Evolutionary conservation across 2,329 filamentous ascomycete genomes (phyloP).

Genomic region (Aspergillus hortae): DNA sequence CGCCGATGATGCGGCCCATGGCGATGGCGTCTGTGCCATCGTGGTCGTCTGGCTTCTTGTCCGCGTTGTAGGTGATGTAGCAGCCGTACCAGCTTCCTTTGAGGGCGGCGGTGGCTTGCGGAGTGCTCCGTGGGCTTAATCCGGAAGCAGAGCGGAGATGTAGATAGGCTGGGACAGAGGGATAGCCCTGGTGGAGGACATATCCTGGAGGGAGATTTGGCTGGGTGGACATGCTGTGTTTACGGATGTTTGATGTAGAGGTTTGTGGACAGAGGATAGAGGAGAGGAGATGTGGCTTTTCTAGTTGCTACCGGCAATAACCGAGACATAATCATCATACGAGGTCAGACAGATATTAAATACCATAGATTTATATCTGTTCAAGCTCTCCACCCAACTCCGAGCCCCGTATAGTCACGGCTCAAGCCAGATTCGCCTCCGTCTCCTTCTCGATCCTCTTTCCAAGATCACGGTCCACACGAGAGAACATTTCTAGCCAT

Average conservation of each 20-base stretch:
- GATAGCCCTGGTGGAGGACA: slow-evolving; percentile 33
- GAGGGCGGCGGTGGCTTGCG: slow-evolving; percentile 35
- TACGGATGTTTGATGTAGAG: too few relatives aligned
- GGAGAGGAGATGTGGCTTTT: too few relatives aligned
- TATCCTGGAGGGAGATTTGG: slow-evolving; percentile 32
- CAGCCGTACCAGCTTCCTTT: slow-evolving; percentile 45
- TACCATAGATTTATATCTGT: too few relatives aligned
- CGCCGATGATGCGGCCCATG: slow-evolving; percentile 52
- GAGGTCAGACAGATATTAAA: too few relatives aligned
- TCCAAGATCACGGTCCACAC: slow-evolving; percentile 3
- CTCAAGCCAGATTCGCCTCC: not conserved
- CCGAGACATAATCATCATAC: too few relatives aligned
- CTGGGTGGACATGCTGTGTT: not conserved
- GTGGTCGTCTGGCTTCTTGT: not conserved
- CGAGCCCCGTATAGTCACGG: not conserved
- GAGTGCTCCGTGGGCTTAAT: slow-evolving; percentile 34
- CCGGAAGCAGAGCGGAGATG: slow-evolving; percentile 36
- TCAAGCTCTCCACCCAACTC: too few relatives aligned
- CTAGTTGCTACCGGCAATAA: too few relatives aligned
- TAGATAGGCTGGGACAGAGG: slow-evolving; percentile 34
- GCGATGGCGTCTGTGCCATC: slow-evolving; percentile 25
- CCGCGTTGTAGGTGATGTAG: slow-evolving; percentile 30
- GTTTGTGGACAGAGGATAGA: too few relatives aligned
- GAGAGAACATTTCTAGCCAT: not conserved
- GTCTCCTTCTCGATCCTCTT: slow-evolving; percentile 2